A percentile compares a stretch with the other conserved stretches of the same genome.
Conservation (phyloP, 129 eudicot genomes). For the Saposhnikovia divaricata region DNA sequence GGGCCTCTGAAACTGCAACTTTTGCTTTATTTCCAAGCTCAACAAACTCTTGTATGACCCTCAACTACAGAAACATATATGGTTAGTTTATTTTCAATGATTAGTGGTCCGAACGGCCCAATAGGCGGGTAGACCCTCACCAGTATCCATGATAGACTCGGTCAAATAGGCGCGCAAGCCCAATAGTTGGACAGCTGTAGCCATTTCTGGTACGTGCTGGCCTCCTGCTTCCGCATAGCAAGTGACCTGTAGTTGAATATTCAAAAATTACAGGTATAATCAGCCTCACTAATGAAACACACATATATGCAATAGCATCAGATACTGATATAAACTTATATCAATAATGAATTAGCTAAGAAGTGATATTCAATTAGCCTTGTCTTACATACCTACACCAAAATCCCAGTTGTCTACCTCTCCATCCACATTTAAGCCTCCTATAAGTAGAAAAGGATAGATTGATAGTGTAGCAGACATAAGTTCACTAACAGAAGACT, state of each 20-base stretch:
- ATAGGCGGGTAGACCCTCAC: conserved; percentile 72
- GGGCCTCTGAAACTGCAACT: conserved; percentile 84
- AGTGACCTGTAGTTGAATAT: conserved; percentile 44
- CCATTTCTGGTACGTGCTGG: conserved; percentile 87
- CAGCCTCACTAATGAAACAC: not conserved
- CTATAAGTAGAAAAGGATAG: conserved; percentile 28
- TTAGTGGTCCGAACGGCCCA: conserved; percentile 62
- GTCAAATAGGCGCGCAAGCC: conserved; percentile 85
- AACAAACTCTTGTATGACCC: conserved; percentile 62
- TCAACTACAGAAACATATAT: conserved; percentile 32
- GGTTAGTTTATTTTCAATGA: not conserved
- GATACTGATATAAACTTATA: not conserved
- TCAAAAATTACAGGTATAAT: not conserved
- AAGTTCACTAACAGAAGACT: not conserved
- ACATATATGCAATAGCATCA: not conserved
- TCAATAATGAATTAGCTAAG: not conserved
- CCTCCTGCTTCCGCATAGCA: conserved; percentile 97
- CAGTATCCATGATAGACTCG: conserved; percentile 78
- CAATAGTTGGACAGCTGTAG: conserved; percentile 63
- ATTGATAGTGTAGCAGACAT: conserved; percentile 1
- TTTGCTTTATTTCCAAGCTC: conserved; percentile 77
- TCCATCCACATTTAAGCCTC: conserved; percentile 96
- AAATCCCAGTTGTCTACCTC: conserved; percentile 98
- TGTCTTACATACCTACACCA: conserved; percentile 68
- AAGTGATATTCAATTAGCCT: not conserved